Evolutionary conservation across 306 rosid genomes (phyloP), one percentile per base, ranked within the genome.

Genomic region (Arachis hypogaea): DNA sequence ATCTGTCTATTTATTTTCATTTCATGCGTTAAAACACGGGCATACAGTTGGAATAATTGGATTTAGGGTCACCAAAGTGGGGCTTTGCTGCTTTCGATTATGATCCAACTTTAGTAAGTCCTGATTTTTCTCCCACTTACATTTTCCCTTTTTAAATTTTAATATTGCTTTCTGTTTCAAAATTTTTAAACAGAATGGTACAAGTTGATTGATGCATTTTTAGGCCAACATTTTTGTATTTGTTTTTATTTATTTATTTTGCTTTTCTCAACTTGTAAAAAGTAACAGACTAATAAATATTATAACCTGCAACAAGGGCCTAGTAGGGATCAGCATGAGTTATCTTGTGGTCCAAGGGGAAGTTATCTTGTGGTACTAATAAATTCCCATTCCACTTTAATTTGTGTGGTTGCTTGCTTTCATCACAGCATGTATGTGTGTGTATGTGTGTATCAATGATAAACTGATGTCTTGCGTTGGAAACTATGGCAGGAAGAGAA

Each of bases 401-500:
- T 50, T 68, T 59, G 18, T 22, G 14, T 18, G 40, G 58, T 38
- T 68, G 47, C 16, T 68, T 68, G 62, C 55, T 50, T 56, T 47
- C 18, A 50, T 22, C 4, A 33, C 38, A 33, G 38, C 38, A 33
- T 33, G 3, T 33, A 0, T 33, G 38, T 33, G 3, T 33, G 4
- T 33, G 38, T 33, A 3, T 33, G 4, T 33, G 4, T 5, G 1
- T 22, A 22, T 59, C 18, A 11, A 44, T 55, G 56, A 18, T 16
- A 14, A 49, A 74, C 57, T 82, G 79, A 66, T 68, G 72, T 50
- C 28, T 30, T 58, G 36, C 79, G 63, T 64, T 80, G 71, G 28
- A 22, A 22, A 22, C 28, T 22, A 22, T 22, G 79, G 75, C 89
- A 94, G 99, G 99, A 92, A 47, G 98, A 94, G 68, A 94, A 94